These are phyloP conservation scores for Metschnikowia arizonensis DNA, from an alignment of 805 yeast genomes.

Conservation along the genomic window DNA sequence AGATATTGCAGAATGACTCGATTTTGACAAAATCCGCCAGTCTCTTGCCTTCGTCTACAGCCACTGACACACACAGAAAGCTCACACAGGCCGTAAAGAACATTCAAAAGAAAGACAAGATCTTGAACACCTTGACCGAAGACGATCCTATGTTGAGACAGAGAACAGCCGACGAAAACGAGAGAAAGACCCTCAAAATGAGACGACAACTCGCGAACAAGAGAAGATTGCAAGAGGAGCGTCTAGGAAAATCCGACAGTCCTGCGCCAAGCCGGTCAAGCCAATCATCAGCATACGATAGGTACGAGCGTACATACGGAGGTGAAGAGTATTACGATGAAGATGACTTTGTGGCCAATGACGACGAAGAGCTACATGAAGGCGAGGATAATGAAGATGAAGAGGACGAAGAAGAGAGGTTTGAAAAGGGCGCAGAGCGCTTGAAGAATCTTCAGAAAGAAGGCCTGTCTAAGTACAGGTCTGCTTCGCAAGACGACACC, in stretches of 20 bases:
- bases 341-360: slow-evolving; percentile 43
- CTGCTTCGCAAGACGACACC: slow-evolving; percentile 30
- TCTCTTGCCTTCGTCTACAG: slow-evolving; percentile 87
- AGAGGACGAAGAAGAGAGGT: slow-evolving; percentile 47
- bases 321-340: slow-evolving; percentile 37
- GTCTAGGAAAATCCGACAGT: slow-evolving; percentile 45
- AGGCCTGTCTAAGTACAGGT: slow-evolving; percentile 49
- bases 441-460: slow-evolving; percentile 51
- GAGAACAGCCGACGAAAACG: slow-evolving; percentile 62
- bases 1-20: slow-evolving; percentile 66
- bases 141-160: slow-evolving; percentile 70
- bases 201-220: slow-evolving; percentile 64
- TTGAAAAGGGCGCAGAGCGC: slow-evolving; percentile 55
- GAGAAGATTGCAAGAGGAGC: slow-evolving; percentile 56
- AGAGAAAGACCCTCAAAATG: slow-evolving; percentile 50
- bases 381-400: slow-evolving; percentile 43
- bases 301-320: slow-evolving; percentile 36
- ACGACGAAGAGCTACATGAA: slow-evolving; percentile 37
- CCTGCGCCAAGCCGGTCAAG: slow-evolving; percentile 22
- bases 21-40: slow-evolving; percentile 61
- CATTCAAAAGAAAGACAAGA: slow-evolving; percentile 45
- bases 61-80: slow-evolving; percentile 74
- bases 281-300: slow-evolving; percentile 34
- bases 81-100: slow-evolving; percentile 66
- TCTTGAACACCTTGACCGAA: slow-evolving; percentile 50